These are phyloP conservation scores for Rhododendron henanense DNA, from an alignment of 148 eudicot genomes.

Conservation along the genomic window DNA sequence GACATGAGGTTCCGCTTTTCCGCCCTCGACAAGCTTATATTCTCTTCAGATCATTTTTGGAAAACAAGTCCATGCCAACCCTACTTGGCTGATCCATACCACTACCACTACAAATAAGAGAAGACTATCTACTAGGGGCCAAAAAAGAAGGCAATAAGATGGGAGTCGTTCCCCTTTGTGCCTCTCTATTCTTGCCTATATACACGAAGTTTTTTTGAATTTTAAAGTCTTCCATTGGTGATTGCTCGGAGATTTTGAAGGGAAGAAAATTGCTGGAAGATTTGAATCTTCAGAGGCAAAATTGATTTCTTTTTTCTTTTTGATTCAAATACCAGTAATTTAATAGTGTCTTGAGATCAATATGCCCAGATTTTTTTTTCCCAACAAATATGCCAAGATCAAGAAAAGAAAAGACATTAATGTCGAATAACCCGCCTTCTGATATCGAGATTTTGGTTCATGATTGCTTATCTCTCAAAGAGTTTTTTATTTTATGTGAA, in stretches of 20 bases:
- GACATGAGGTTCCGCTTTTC: slow-evolving; percentile 93
- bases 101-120: not conserved
- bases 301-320: too few relatives aligned
- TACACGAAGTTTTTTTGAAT: not conserved
- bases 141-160: not conserved
- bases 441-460: too few relatives aligned
- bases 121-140: not conserved
- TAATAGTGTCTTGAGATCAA: too few relatives aligned
- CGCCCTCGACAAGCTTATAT: slow-evolving; percentile 86
- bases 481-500: too few relatives aligned
- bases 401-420: too few relatives aligned
- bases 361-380: too few relatives aligned
- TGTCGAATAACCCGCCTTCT: too few relatives aligned
- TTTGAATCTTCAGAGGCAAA: not conserved
- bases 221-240: not conserved
- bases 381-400: too few relatives aligned
- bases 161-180: not conserved
- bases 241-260: not conserved
- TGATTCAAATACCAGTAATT: too few relatives aligned
- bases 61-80: slow-evolving; percentile 60
- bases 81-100: not conserved
- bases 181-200: not conserved
- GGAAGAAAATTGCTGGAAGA: not conserved
- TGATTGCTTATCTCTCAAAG: too few relatives aligned
- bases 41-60: slow-evolving; percentile 70